Base-by-base conservation (phyloP, 441 rosid species). In the Pelargonium cotyledonis region DNA sequence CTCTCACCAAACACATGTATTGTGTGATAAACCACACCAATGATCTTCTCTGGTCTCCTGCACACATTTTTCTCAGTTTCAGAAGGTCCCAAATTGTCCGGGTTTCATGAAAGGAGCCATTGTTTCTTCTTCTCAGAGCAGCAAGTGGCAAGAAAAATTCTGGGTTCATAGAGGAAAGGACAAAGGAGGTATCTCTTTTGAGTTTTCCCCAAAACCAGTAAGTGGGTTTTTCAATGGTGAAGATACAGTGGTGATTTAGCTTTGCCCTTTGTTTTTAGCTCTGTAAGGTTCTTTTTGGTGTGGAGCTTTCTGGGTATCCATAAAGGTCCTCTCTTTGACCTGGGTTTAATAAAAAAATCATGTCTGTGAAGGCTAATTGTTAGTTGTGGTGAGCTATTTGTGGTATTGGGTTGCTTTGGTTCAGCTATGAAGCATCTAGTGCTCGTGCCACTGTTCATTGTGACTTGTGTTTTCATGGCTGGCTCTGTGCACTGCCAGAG, bases 401-500 rank as follows among this genome's bases (percentile, higher is more conserved):
- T 49, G 57, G 6, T 49, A 4, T 49, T 35, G 74, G 70, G 44
- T 60, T 65, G 63, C 26, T 26, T 11, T 44, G 55, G 9, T 66
- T 31, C 21, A 67, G 38, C 57, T 8, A 78, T 78, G 78, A 65
- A 29, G 21, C 29, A 19, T 35, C 65, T 38, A 40, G 63, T 63
- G 64, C 7, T 38, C 49, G 46, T 64, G 19, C 10, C 21, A 5
- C 58, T 73, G 16, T 62, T 74, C 18, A 5, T 70, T 49, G 60
- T 80, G 49, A 51, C 74, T 61, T 67, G 83, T 86, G 70, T 74
- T 46, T 55, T 75, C 63, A 49, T 81, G 60, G 58, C 35, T 78
- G 76, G 79, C 74, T 80, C 76, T 68, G 86, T 78, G 68, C 16
- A 65, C 72, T 82, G 87, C 76, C 80, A 77, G 62, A 81, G 78